Percentiles rank a stretch among this genome's conserved stretches.
Evolutionary conservation across 805 yeast genomes (phyloP).

Genomic region (Saccharomycopsis olivae): DNA sequence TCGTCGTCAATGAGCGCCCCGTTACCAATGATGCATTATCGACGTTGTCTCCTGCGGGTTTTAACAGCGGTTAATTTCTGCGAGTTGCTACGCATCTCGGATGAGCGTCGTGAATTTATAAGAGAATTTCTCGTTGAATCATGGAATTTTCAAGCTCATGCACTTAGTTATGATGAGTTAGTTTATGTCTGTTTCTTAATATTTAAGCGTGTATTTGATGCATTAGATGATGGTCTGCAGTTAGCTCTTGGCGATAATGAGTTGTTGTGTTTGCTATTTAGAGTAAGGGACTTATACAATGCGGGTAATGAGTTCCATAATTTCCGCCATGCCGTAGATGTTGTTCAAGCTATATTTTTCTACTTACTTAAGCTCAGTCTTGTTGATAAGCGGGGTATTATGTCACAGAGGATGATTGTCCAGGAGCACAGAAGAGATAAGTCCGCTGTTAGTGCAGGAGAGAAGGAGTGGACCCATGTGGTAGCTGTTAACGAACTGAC

Average conservation of each 20-base stretch:
- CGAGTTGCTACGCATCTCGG: conserved; percentile 10
- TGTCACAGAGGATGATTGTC: conserved; percentile 10
- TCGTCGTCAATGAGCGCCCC: background rate
- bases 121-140: conserved; percentile 31
- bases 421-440: conserved; percentile 4
- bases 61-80: background rate
- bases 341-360: conserved; percentile 78
- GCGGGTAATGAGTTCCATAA: conserved; percentile 88
- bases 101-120: conserved; percentile 23
- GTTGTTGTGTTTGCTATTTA: conserved; percentile 49
- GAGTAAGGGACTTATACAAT: conserved; percentile 69
- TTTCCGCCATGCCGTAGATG: conserved; percentile 93
- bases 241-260: conserved; percentile 30
- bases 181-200: conserved; percentile 49
- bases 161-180: conserved; percentile 53
- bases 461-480: background rate
- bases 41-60: background rate
- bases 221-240: conserved; percentile 17
- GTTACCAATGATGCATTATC: background rate
- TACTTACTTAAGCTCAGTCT: conserved; percentile 31
- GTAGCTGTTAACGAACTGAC: conserved; percentile 14
- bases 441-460: background rate
- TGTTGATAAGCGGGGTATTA: conserved; percentile 18
- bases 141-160: conserved; percentile 69
- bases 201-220: conserved; percentile 33